A percentile compares a stretch with the other conserved stretches of the same genome.
Conservation (phyloP, 2,329 filamentous ascomycete species). For the Acrodontium crateriforme region DNA sequence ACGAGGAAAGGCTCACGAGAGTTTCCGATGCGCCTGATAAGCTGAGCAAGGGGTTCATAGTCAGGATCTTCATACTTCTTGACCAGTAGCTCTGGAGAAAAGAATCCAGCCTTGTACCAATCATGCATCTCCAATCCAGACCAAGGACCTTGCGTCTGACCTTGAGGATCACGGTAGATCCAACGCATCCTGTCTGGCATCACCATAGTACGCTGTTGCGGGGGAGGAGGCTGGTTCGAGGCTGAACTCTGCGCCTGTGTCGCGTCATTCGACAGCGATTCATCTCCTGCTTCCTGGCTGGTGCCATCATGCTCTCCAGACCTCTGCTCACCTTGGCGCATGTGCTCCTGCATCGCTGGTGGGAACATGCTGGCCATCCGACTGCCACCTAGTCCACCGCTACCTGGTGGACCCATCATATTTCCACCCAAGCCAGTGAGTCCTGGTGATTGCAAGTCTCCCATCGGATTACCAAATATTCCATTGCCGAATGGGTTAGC, state of each 20-base stretch:
- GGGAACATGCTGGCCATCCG: slow-evolving; percentile 64
- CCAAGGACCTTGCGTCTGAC: slow-evolving; percentile 83
- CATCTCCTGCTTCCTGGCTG: slow-evolving; percentile 4
- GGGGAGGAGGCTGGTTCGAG: slow-evolving; percentile 52
- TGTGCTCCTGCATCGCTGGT: slow-evolving; percentile 76
- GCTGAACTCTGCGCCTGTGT: slow-evolving; percentile 34
- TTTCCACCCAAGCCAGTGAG: slow-evolving; percentile 51
- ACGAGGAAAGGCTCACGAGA: slow-evolving; percentile 95
- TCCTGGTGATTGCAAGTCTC: slow-evolving; percentile 64
- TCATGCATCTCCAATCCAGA: slow-evolving; percentile 98
- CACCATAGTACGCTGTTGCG: slow-evolving; percentile 78
- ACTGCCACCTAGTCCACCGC: slow-evolving; percentile 35
- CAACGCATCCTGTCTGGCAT: slow-evolving; percentile 99
- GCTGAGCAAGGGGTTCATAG: slow-evolving; percentile 86
- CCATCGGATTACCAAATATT: slow-evolving; percentile 56
- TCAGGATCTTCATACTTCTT: slow-evolving; percentile 89
- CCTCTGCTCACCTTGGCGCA: slow-evolving; percentile 41
- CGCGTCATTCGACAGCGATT: too few species aligned
- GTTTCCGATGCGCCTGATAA: slow-evolving; percentile 92
- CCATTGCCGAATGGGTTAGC: slow-evolving; percentile 40
- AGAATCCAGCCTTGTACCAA: slow-evolving; percentile 98
- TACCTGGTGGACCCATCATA: slow-evolving; percentile 49
- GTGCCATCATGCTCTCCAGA: slow-evolving; percentile 38
- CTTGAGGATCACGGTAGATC: slow-evolving; percentile 94
- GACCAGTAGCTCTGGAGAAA: slow-evolving; percentile 83